Evolutionary conservation across 768 basidiomycete species (phyloP).

Genomic region (Boletus rubescentipes): DNA sequence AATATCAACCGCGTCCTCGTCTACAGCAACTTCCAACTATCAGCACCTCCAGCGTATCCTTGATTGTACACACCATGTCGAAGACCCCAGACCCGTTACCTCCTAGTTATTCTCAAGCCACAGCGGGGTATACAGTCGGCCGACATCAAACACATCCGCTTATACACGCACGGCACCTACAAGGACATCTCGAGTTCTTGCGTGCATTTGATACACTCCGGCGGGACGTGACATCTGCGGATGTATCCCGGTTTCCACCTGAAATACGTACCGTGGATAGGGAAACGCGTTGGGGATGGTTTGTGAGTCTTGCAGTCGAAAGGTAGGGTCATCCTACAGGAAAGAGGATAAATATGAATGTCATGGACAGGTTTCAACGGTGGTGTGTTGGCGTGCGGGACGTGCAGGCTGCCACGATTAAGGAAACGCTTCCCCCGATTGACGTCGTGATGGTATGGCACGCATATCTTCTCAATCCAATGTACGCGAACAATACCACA

Average conservation of each 20-base stretch:
- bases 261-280: constrained; percentile 10
- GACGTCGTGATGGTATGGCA: constrained; percentile 41
- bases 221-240: constrained; percentile 16
- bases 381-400: constrained; percentile 25
- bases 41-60: no score
- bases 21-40: no score
- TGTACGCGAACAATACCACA: constrained; percentile 10
- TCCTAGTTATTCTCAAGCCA: neutral
- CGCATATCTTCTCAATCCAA: constrained; percentile 36
- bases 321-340: constrained; percentile 12
- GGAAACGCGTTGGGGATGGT: constrained; percentile 35
- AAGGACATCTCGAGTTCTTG: constrained; percentile 28
- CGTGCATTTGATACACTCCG: constrained; percentile 25
- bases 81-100: neutral
- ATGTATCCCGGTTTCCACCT: constrained; percentile 13
- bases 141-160: constrained; percentile 3
- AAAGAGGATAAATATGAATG: neutral
- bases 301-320: constrained; percentile 36
- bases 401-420: neutral
- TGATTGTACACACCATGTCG: neutral
- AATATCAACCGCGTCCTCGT: neutral
- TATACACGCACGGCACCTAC: constrained; percentile 22
- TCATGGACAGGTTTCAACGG: constrained; percentile 29
- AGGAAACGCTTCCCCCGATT: constrained; percentile 28
- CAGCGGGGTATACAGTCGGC: neutral